Base-by-base conservation (phyloP, 768 basidiomycete genomes). In the Dendrothele bispora region DNA sequence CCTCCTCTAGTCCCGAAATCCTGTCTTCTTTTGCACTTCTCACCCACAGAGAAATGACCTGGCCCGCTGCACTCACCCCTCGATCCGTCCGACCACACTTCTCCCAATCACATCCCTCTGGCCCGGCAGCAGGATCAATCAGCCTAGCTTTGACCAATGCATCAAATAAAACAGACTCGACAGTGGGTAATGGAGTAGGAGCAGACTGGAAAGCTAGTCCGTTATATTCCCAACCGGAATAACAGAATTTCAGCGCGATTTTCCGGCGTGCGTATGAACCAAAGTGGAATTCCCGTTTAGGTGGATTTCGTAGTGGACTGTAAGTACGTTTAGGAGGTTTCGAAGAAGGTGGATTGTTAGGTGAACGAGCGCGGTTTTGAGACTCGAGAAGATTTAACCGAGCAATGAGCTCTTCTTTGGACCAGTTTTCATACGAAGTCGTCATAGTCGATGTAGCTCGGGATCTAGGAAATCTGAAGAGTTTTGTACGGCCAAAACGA, bases 61-160 rank as follows among this genome's bases (percentile, higher is more conserved):
- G 95, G 3, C 92, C 94, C 7, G 88, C 89, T 30, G 88, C 91
- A 62, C 93, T 95, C 49, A 99, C 97, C 0, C 95, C 95, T 17
- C 86, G 78, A 74, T 99, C 97, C 22, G 97, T 98, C 59, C 97
- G 70, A 11, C 97, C 95, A 65, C 97, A 98, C 55, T 82, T 78
- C 61, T 89, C 84, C 84, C 91, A 98, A 28, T 82, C 89, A 60
- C 92, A 94, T 0, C 90, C 95, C 14, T 94, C 87, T 46, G 88
- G 71, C 4, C 91, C 91, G 4, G 69, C 77, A 3, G 75, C 79
- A 1, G 74, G 74, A 59, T 95, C 90, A 10, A 98, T 79, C 36
- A 99, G 71, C 40, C 83, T 75, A 0, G 89, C 79, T 55, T 85
- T 84, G 32, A 80, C 84, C 48, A 98, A 70, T 0, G 92, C 92